Evolutionary conservation across 139 green algal species (phyloP).

Genomic region (Chlorella sp.): DNA sequence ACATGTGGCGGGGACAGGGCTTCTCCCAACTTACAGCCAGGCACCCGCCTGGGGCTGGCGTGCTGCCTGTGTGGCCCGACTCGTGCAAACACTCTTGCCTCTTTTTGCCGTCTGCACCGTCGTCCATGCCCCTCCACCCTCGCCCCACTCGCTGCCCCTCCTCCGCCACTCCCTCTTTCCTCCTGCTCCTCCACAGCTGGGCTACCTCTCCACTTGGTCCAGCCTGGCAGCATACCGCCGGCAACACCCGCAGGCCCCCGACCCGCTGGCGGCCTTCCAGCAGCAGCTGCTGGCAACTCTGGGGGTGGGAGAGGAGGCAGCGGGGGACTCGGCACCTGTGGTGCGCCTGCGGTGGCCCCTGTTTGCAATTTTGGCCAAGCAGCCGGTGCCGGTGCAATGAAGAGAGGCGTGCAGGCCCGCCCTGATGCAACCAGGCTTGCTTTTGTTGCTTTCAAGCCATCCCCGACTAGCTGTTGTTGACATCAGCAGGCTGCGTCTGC

Average conservation of each 20-base stretch:
- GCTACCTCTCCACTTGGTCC: slow-evolving; percentile 8
- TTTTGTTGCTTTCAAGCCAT: neutral
- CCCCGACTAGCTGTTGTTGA: neutral
- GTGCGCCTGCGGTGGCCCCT: neutral
- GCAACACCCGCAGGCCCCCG: neutral
- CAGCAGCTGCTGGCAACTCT: neutral
- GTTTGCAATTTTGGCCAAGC: neutral
- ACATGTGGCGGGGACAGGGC: no score
- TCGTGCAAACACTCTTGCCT: no score
- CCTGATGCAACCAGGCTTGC: neutral
- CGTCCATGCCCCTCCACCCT: neutral
- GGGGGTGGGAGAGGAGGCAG: neutral
- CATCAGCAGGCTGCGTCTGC: neutral
- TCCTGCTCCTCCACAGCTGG: neutral
- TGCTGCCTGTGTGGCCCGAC: no score
- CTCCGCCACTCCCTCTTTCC: neutral
- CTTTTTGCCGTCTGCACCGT: no score
- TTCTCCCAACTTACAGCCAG: no score
- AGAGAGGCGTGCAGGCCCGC: neutral
- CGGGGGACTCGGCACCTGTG: neutral
- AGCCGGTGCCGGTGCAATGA: neutral
- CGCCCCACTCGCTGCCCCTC: neutral
- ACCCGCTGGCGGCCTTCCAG: slow-evolving; percentile 5
- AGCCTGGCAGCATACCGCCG: neutral
- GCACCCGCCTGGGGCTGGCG: no score